Percentiles rank a stretch among this genome's conserved stretches.
Evolutionary conservation across 2,329 filamentous ascomycete species (phyloP).

Genomic region (Curvularia sp.): DNA sequence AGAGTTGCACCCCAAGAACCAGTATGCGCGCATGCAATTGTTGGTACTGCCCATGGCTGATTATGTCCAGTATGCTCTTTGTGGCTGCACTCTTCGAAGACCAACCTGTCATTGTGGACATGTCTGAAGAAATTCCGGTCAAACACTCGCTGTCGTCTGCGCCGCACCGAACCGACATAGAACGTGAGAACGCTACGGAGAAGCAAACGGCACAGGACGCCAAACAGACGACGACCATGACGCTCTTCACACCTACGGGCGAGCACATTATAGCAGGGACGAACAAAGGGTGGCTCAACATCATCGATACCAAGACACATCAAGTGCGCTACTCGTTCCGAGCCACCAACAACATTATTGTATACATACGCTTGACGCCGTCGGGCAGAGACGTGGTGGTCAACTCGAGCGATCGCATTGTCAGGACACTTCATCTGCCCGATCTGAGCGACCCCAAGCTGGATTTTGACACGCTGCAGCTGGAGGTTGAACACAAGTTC

Average conservation of each 20-base stretch:
- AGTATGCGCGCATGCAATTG: slow-evolving; percentile 62
- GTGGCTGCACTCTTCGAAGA: slow-evolving; percentile 94
- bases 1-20: slow-evolving; percentile 89
- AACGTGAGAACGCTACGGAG: slow-evolving; percentile 75
- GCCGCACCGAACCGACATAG: slow-evolving; percentile 75
- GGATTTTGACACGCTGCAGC: slow-evolving; percentile 82
- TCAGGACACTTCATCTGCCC: slow-evolving; percentile 89
- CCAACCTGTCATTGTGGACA: slow-evolving; percentile 85
- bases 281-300: slow-evolving; percentile 94
- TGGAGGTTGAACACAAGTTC: slow-evolving; percentile 96
- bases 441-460: slow-evolving; percentile 70
- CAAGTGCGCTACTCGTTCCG: slow-evolving; percentile 90
- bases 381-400: slow-evolving; percentile 89
- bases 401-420: slow-evolving; percentile 93
- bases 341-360: slow-evolving; percentile 85
- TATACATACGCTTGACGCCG: slow-evolving; percentile 81
- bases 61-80: slow-evolving; percentile 71
- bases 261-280: slow-evolving; percentile 92
- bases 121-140: slow-evolving; percentile 71
- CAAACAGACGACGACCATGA: slow-evolving; percentile 92
- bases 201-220: slow-evolving; percentile 91
- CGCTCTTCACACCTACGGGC: slow-evolving; percentile 84
- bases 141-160: slow-evolving; percentile 82
- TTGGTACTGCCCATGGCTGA: slow-evolving; percentile 12
- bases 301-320: slow-evolving; percentile 82